These are phyloP conservation scores for Dryas alaskensis DNA, from an alignment of 306 rosid genomes.

Conservation along the genomic window DNA sequence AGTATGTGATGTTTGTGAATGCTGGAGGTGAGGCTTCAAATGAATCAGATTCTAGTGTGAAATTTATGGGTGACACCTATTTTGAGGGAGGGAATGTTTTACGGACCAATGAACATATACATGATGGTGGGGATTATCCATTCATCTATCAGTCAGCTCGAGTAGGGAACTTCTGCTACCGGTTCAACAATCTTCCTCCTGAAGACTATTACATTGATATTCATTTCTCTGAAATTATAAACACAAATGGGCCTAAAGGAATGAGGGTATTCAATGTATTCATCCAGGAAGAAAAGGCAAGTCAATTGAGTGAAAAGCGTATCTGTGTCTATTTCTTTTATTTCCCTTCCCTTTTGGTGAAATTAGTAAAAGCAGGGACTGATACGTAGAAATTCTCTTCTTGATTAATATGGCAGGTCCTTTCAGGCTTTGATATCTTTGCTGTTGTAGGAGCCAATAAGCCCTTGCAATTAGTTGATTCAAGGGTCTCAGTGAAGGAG, in stretches of 20 bases:
- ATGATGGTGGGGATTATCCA: slow-evolving; percentile 61
- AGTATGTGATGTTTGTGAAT: slow-evolving; percentile 65
- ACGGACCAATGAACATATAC: slow-evolving; percentile 64
- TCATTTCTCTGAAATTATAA: slow-evolving; percentile 76
- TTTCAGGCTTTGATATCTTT: slow-evolving; percentile 73
- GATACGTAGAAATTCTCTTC: slow-evolving; percentile 13
- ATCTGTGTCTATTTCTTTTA: not conserved
- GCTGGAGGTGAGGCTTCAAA: slow-evolving; percentile 65
- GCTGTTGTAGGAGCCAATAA: slow-evolving; percentile 80
- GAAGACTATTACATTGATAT: slow-evolving; percentile 72
- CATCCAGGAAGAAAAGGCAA: slow-evolving; percentile 76
- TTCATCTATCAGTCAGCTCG: slow-evolving; percentile 72
- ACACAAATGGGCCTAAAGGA: slow-evolving; percentile 82
- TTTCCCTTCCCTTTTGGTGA: slow-evolving; percentile 6
- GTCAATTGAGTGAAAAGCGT: slow-evolving; percentile 21
- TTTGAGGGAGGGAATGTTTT: slow-evolving; percentile 63
- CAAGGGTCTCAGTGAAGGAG: slow-evolving; percentile 60
- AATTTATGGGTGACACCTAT: slow-evolving; percentile 52
- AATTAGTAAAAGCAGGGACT: slow-evolving; percentile 6
- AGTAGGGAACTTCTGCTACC: slow-evolving; percentile 58
- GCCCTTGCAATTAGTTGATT: slow-evolving; percentile 61
- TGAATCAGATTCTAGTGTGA: slow-evolving; percentile 50
- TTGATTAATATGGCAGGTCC: slow-evolving; percentile 50
- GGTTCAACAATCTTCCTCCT: slow-evolving; percentile 55
- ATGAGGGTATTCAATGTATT: slow-evolving; percentile 74